These are phyloP conservation scores for Helianthus tuberosus DNA, from an alignment of 129 eudicot species.

Conservation along the genomic window DNA sequence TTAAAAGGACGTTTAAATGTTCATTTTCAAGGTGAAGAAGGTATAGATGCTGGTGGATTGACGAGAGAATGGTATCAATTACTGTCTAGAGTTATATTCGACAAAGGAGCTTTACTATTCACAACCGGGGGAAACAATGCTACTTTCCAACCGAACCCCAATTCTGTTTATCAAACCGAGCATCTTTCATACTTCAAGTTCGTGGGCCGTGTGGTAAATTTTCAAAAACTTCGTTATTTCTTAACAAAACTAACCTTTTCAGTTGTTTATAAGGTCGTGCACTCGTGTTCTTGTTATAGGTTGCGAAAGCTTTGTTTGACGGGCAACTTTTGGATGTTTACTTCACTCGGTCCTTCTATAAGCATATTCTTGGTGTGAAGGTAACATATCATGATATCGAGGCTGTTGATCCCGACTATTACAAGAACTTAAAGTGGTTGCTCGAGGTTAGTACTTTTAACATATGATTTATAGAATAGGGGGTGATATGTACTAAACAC, in stretches of 20 bases:
- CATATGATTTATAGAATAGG: background rate
- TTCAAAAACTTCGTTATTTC: background rate
- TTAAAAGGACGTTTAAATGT: constrained; percentile 94
- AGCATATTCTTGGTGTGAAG: constrained; percentile 97
- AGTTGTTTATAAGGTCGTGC: background rate
- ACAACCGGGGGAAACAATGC: constrained; percentile 98
- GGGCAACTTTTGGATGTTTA: constrained; percentile 95
- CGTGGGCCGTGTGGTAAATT: constrained; percentile 97
- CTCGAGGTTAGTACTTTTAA: constrained; percentile 63
- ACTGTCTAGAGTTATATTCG: constrained; percentile 88
- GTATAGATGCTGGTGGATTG: constrained; percentile 99
- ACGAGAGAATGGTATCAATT: constrained; percentile 99
- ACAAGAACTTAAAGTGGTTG: constrained; percentile 98
- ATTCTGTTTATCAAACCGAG: constrained; percentile 96
- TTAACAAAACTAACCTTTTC: background rate
- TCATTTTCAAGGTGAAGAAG: constrained; percentile 99
- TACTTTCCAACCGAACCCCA: constrained; percentile 96
- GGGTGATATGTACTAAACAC: no score
- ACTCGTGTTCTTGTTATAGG: constrained; percentile 44
- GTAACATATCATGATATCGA: constrained; percentile 99
- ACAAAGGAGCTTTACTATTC: constrained; percentile 97
- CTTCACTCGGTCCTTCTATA: constrained; percentile 96
- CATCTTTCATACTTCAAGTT: constrained; percentile 98
- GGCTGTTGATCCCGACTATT: constrained; percentile 98
- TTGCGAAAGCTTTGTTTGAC: constrained; percentile 94